A percentile compares a stretch with the other conserved stretches of the same genome.
Conservation (phyloP, 768 basidiomycete species). For the Psilocybe cyanescens region DNA sequence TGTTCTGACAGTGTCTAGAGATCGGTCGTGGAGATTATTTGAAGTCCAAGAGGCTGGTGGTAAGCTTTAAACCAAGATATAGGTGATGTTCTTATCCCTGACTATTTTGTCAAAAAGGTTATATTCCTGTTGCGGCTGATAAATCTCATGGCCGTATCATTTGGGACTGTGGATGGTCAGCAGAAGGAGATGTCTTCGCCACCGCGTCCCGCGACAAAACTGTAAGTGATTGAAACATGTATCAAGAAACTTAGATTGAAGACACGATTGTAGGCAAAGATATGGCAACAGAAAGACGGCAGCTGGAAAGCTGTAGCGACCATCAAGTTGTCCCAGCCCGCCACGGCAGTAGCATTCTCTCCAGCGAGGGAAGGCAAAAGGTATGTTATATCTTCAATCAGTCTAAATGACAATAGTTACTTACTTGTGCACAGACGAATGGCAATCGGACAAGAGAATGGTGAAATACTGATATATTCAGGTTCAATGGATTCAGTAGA, state of each 20-base stretch:
- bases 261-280: slow-evolving; percentile 64
- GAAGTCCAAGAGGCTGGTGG: slow-evolving; percentile 47
- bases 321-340: slow-evolving; percentile 74
- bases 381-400: slow-evolving; percentile 34
- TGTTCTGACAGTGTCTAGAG: slow-evolving; percentile 86
- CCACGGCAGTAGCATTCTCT: slow-evolving; percentile 76
- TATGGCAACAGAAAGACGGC: slow-evolving; percentile 62
- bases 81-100: not conserved
- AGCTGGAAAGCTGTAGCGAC: slow-evolving; percentile 63
- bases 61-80: slow-evolving; percentile 24
- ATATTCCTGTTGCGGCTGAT: slow-evolving; percentile 63
- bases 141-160: slow-evolving; percentile 93
- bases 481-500: slow-evolving; percentile 34
- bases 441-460: slow-evolving; percentile 86
- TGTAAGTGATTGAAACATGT: slow-evolving; percentile 37
- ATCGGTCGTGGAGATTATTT: slow-evolving; percentile 90
- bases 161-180: slow-evolving; percentile 93
- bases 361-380: slow-evolving; percentile 38
- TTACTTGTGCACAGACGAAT: slow-evolving; percentile 46
- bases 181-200: slow-evolving; percentile 78
- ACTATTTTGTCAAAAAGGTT: slow-evolving; percentile 43
- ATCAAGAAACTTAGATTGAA: not conserved
- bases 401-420: not conserved
- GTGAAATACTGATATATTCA: slow-evolving; percentile 69
- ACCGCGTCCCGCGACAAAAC: slow-evolving; percentile 97